Evolutionary conservation across 2,329 filamentous ascomycete genomes (phyloP).

Genomic region (Aurifilum marmelostoma): DNA sequence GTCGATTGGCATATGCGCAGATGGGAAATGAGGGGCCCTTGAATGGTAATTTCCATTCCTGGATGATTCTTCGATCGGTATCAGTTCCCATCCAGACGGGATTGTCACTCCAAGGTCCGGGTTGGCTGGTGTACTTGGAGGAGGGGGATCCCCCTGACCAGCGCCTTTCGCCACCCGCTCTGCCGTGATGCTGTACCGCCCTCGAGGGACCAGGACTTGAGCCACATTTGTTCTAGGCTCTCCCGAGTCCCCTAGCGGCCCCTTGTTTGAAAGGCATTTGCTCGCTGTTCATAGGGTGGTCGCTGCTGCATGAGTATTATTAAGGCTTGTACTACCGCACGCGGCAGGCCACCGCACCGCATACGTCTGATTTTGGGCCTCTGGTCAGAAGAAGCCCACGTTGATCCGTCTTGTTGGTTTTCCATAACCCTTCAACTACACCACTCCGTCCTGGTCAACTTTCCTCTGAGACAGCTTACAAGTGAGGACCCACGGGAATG

Average conservation of each 20-base stretch:
- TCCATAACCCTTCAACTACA: background rate
- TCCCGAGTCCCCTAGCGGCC: background rate
- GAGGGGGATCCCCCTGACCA: slow-evolving; percentile 22
- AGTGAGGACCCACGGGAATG: background rate
- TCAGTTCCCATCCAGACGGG: slow-evolving; percentile 16
- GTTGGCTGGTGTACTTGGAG: slow-evolving; percentile 1
- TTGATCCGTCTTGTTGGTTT: background rate
- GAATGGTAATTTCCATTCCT: slow-evolving; percentile 25
- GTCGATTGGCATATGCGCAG: slow-evolving; percentile 19
- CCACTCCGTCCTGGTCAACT: background rate
- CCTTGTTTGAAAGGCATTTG: background rate
- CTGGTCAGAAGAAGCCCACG: background rate
- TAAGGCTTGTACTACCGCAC: background rate
- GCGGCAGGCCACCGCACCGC: background rate
- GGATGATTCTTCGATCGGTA: slow-evolving; percentile 27
- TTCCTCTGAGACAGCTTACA: background rate
- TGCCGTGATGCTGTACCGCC: background rate
- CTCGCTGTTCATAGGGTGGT: background rate
- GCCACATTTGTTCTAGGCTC: slow-evolving; percentile 34
- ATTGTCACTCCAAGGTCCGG: slow-evolving; percentile 14
- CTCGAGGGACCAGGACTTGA: slow-evolving; percentile 28
- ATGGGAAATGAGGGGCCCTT: slow-evolving; percentile 23
- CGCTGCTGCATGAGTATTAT: background rate
- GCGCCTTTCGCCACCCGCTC: slow-evolving; percentile 26
- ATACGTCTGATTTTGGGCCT: too few relatives aligned